A percentile compares a stretch with the other conserved stretches of the same genome.
Conservation (phyloP, 768 basidiomycete species). For the Psilocybe tampanensis region DNA sequence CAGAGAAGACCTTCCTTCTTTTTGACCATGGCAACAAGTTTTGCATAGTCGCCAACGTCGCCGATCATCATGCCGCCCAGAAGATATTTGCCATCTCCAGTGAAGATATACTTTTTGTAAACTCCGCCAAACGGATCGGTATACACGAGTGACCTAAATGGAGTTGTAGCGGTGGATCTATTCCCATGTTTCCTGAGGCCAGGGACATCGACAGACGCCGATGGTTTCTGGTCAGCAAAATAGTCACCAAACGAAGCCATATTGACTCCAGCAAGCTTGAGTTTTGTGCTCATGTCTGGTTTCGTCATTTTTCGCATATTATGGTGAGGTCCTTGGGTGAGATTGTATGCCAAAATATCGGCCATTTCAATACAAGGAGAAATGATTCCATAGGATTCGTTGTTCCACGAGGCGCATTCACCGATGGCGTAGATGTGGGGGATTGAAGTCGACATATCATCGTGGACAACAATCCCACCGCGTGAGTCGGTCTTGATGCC, state of each 20-base stretch:
- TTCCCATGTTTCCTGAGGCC: conserved; percentile 11
- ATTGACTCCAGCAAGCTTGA: conserved; percentile 44
- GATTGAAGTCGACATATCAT: conserved; percentile 57
- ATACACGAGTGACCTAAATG: conserved; percentile 65
- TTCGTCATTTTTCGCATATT: conserved; percentile 44
- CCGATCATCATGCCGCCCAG: conserved; percentile 85
- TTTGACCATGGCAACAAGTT: conserved; percentile 69
- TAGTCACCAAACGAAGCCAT: conserved; percentile 77
- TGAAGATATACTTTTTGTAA: conserved; percentile 82
- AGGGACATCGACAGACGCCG: conserved; percentile 18
- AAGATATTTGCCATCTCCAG: conserved; percentile 67
- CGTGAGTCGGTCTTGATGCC: conserved; percentile 51
- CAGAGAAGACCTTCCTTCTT: conserved; percentile 48
- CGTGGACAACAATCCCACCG: conserved; percentile 63
- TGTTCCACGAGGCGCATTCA: conserved; percentile 72
- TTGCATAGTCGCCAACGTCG: conserved; percentile 66
- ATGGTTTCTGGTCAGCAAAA: conserved; percentile 55
- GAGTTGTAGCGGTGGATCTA: conserved; percentile 17
- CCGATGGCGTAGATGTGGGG: conserved; percentile 72
- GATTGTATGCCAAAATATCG: conserved; percentile 72
- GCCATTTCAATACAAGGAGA: conserved; percentile 82
- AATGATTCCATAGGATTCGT: conserved; percentile 72
- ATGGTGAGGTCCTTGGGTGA: conserved; percentile 52
- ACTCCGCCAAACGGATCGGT: conserved; percentile 70
- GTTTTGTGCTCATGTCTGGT: conserved; percentile 71